These are phyloP conservation scores for Colletotrichum camelliae DNA, from an alignment of 2,329 filamentous ascomycete species.

Conservation along the genomic window DNA sequence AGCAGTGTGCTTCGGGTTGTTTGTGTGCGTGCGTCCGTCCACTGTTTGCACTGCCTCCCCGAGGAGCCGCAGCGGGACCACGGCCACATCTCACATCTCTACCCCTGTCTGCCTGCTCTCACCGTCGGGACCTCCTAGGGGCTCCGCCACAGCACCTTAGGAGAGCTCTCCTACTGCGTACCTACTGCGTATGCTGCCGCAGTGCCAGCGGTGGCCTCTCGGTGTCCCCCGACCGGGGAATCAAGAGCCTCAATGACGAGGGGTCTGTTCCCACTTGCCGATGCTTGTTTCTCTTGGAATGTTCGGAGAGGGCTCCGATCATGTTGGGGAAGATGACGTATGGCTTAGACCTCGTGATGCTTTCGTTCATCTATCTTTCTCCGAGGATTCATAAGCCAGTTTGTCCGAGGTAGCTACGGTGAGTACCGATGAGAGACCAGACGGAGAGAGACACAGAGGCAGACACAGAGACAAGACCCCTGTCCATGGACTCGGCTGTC, in stretches of 20 bases:
- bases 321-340: background rate
- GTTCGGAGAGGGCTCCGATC: conserved; percentile 1
- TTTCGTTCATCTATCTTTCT: background rate
- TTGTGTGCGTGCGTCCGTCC: background rate
- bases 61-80: background rate
- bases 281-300: conserved; percentile 13
- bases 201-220: background rate
- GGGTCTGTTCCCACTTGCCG: background rate
- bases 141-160: conserved; percentile 9
- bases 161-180: background rate
- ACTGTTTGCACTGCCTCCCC: conserved; percentile 2
- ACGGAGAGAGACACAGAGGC: background rate
- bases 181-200: background rate
- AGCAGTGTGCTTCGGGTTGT: background rate
- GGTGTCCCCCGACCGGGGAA: conserved; percentile 4
- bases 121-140: conserved; percentile 9
- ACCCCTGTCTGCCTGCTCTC: background rate
- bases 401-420: background rate
- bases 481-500: background rate
- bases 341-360: background rate
- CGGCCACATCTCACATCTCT: background rate
- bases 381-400: background rate
- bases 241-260: conserved; percentile 16
- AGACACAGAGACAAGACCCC: background rate
- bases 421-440: background rate